Percentiles rank a stretch among this genome's conserved stretches.
Conservation (phyloP, 2,329 filamentous ascomycete species). For the Cladophialophora chaetospira region DNA sequence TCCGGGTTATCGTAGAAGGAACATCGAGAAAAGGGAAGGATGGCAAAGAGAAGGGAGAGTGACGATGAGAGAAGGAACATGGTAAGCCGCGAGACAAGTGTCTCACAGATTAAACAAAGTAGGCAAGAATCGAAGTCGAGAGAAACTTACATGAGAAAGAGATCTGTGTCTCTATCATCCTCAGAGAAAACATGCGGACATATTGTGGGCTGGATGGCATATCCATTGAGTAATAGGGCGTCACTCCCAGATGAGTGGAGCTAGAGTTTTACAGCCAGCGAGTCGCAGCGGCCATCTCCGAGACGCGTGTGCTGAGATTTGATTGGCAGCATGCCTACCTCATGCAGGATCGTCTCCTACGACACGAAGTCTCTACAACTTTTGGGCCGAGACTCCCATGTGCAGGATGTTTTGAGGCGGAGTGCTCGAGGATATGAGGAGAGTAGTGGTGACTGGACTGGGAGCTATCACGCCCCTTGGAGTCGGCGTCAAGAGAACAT, state of each 20-base stretch:
- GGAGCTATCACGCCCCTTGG: constrained; percentile 82
- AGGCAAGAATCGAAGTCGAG: background rate
- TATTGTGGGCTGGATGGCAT: background rate
- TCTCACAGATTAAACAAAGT: no score
- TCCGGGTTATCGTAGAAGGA: constrained; percentile 46
- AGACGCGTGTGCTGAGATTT: background rate
- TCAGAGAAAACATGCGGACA: background rate
- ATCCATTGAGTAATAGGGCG: constrained; percentile 4
- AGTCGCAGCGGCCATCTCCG: constrained; percentile 5
- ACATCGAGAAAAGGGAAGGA: constrained; percentile 16
- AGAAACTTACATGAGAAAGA: constrained; percentile 1
- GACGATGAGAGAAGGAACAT: constrained; percentile 10
- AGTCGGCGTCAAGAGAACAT: constrained; percentile 74
- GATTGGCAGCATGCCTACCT: no score
- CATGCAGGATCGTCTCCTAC: no score
- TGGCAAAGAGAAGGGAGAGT: constrained; percentile 6
- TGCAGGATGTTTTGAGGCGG: background rate
- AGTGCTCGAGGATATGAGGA: constrained; percentile 50
- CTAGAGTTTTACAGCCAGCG: background rate
- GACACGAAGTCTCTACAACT: no score
- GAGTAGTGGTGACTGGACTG: constrained; percentile 81
- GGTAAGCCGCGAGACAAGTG: background rate
- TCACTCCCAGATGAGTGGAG: background rate
- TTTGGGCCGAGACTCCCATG: background rate
- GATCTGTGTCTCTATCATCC: background rate